Percentiles rank a stretch among this genome's conserved stretches.
phyloP scores from a whole-genome alignment of 345 rosid genomes.

The Cardiospermum halicacabum region DNA sequence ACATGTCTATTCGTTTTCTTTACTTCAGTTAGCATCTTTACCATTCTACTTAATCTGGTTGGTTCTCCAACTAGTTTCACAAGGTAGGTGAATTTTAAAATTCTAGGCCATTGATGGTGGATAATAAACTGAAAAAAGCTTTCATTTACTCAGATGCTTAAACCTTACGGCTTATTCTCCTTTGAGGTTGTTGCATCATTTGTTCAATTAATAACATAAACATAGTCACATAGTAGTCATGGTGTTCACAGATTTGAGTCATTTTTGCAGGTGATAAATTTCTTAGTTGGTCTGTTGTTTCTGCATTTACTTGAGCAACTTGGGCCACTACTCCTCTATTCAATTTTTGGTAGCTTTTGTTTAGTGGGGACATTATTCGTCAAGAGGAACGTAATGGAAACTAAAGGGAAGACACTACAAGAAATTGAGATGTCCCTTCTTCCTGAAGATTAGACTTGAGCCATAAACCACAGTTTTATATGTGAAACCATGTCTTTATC shows the following conservation, averaged over 20 bases:
- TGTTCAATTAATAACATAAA: background rate
- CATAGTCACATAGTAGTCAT: background rate
- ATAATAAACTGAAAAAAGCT: background rate
- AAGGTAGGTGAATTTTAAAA: background rate
- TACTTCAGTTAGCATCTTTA: background rate
- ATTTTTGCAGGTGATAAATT: constrained; percentile 73
- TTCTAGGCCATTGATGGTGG: background rate
- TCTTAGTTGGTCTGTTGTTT: constrained; percentile 83
- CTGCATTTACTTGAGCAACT: constrained; percentile 74
- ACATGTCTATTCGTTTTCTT: background rate
- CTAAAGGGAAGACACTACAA: constrained; percentile 89
- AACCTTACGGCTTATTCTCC: background rate
- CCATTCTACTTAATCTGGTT: background rate
- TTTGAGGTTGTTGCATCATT: background rate
- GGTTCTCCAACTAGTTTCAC: background rate
- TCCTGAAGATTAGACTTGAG: constrained; percentile 40
- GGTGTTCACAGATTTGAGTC: constrained; percentile 5
- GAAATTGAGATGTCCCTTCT: constrained; percentile 85
- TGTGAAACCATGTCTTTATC: background rate
- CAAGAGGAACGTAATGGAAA: constrained; percentile 72
- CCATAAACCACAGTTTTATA: constrained; percentile 1
- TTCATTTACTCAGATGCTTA: background rate
- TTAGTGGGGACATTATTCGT: constrained; percentile 63
- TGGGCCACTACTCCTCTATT: constrained; percentile 58
- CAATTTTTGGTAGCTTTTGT: constrained; percentile 71